Conservation (phyloP, 306 rosid species). For the Delonix regia region DNA sequence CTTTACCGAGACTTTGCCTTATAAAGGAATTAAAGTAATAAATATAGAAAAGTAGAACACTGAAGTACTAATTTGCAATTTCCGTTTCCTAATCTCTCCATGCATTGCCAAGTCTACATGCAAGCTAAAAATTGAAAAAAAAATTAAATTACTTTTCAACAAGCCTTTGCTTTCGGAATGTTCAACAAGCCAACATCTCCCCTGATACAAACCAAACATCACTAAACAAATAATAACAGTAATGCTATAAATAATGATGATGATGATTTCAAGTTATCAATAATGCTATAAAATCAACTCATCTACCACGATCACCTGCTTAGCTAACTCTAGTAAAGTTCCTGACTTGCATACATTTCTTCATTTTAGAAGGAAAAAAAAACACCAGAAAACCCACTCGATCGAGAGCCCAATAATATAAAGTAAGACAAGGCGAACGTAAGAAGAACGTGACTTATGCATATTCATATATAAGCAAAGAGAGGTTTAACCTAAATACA, state of each 20-base stretch:
- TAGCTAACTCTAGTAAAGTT: constrained; percentile 30
- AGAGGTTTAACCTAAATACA: constrained; percentile 48
- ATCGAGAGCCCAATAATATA: constrained; percentile 32
- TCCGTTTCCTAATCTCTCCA: not conserved
- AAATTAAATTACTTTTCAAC: not conserved
- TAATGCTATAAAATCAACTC: not conserved
- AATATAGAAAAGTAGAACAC: not conserved
- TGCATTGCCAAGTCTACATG: too few relatives aligned
- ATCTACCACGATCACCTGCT: constrained; percentile 14
- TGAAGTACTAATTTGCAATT: not conserved
- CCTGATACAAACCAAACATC: not conserved
- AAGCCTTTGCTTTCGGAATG: not conserved
- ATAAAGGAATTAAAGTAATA: too few relatives aligned
- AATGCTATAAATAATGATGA: not conserved
- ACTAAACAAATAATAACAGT: not conserved
- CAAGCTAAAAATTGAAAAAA: not conserved
- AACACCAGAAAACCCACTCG: constrained; percentile 37
- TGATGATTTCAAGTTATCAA: not conserved
- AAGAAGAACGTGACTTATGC: not conserved
- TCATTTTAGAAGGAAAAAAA: constrained; percentile 22
- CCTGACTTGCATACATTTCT: constrained; percentile 8
- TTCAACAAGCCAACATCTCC: constrained; percentile 22
- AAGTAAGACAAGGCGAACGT: constrained; percentile 10
- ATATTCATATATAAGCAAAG: not conserved
- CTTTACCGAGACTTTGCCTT: too few relatives aligned